Percentiles rank a stretch among this genome's conserved stretches.
Evolutionary conservation across 106 monocot genomes (phyloP).

Genomic region (Dendrobium officinale): DNA sequence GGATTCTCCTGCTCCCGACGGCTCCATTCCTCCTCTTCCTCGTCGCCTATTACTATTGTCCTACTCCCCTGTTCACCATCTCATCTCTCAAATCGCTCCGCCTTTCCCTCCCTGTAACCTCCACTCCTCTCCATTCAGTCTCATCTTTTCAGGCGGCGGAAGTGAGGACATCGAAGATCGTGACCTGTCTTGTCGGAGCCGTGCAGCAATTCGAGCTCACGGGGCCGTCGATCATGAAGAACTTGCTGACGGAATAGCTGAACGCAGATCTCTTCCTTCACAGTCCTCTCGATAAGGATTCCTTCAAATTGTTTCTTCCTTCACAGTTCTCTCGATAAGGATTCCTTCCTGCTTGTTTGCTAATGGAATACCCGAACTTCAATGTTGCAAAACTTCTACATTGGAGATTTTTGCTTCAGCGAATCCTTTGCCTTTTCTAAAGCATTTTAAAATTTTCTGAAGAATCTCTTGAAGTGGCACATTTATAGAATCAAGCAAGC

Average conservation of each 20-base stretch:
- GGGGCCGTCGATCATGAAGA: constrained; percentile 72
- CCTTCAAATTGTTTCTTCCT: too few relatives aligned
- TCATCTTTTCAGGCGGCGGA: too few relatives aligned
- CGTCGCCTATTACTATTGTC: background rate
- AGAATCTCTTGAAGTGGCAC: too few relatives aligned
- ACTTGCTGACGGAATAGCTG: constrained; percentile 45
- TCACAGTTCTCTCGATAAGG: constrained; percentile 6
- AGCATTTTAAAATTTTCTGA: too few relatives aligned
- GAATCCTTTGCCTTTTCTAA: too few relatives aligned
- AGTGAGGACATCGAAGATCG: constrained; percentile 21
- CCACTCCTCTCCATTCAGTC: background rate
- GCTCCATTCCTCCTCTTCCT: constrained; percentile 4
- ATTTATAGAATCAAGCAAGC: too few relatives aligned
- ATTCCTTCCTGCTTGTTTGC: too few relatives aligned
- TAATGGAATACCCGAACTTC: too few relatives aligned
- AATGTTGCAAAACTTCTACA: too few relatives aligned
- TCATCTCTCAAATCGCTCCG: background rate
- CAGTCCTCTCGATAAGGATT: too few relatives aligned
- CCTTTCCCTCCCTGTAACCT: background rate
- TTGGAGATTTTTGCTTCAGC: too few relatives aligned
- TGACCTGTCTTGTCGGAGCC: constrained; percentile 82
- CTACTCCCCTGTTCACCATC: background rate
- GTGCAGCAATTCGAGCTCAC: constrained; percentile 91
- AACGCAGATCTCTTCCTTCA: constrained; percentile 73
- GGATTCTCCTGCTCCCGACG: background rate